phyloP scores from a whole-genome alignment of 2,329 filamentous ascomycete species.

The Thermoascus crustaceus region DNA sequence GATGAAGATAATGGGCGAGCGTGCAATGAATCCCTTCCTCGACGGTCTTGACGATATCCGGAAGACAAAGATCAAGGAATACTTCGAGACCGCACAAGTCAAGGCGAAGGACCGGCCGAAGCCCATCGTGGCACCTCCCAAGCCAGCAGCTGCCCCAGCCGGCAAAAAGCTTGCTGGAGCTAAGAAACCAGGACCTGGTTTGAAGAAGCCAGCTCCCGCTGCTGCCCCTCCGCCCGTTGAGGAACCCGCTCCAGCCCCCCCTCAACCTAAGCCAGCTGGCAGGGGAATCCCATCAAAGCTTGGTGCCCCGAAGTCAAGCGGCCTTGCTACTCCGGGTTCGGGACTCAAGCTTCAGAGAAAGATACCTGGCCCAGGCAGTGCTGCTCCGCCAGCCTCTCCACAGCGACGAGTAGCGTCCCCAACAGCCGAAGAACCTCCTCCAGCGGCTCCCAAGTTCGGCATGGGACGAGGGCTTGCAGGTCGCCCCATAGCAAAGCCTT shows the following conservation, averaged over 20 bases:
- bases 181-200: slow-evolving; percentile 43
- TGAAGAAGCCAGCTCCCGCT: slow-evolving; percentile 43
- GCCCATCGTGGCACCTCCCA: slow-evolving; percentile 55
- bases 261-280: slow-evolving; percentile 39
- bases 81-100: slow-evolving; percentile 69
- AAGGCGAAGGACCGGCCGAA: slow-evolving; percentile 92
- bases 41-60: slow-evolving; percentile 92
- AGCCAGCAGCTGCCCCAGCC: slow-evolving; percentile 47
- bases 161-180: slow-evolving; percentile 47
- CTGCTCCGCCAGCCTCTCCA: slow-evolving; percentile 27
- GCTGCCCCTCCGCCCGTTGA: slow-evolving; percentile 44
- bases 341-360: slow-evolving; percentile 38
- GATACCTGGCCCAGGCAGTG: slow-evolving; percentile 33
- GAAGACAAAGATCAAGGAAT: slow-evolving; percentile 94
- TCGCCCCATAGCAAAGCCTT: slow-evolving; percentile 72
- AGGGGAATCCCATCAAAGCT: slow-evolving; percentile 39
- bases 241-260: slow-evolving; percentile 43
- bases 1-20: slow-evolving; percentile 98
- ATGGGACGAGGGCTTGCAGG: slow-evolving; percentile 72
- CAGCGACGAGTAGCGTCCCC: slow-evolving; percentile 38
- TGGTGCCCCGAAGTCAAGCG: slow-evolving; percentile 33
- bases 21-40: slow-evolving; percentile 85
- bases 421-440: slow-evolving; percentile 36
- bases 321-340: slow-evolving; percentile 33
- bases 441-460: slow-evolving; percentile 48